Conservation (phyloP, 768 basidiomycete species). For the Tulasnella calospora region DNA sequence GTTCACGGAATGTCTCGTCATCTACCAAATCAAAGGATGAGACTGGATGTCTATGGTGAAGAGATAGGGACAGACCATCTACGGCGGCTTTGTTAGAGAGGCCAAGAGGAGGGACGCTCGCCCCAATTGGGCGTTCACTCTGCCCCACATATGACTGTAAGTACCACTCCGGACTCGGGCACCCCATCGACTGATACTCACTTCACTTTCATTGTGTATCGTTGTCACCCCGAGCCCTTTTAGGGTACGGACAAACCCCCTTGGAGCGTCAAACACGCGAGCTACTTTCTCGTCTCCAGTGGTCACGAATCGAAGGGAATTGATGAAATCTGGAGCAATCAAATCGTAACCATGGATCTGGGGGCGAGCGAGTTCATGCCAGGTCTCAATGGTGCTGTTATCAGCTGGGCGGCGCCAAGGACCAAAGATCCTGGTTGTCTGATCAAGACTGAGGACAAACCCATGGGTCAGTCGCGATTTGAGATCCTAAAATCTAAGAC, state of each 20-base stretch:
- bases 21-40: not conserved
- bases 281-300: constrained; percentile 96
- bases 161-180: not conserved
- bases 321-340: constrained; percentile 70
- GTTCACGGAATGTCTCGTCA: constrained; percentile 12
- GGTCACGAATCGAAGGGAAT: constrained; percentile 73
- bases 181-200: not conserved
- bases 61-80: constrained; percentile 47
- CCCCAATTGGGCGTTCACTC: constrained; percentile 64
- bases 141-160: constrained; percentile 32
- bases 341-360: constrained; percentile 97
- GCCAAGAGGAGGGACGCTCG: constrained; percentile 88
- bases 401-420: constrained; percentile 35
- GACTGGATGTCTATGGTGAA: not conserved
- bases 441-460: constrained; percentile 59
- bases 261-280: constrained; percentile 88
- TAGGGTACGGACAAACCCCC: constrained; percentile 65
- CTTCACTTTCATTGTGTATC: not conserved
- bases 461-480: not conserved
- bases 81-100: constrained; percentile 88
- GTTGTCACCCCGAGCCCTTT: constrained; percentile 32
- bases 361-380: constrained; percentile 88
- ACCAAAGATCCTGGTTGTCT: constrained; percentile 87
- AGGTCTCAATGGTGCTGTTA: constrained; percentile 38
- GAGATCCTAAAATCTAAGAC: constrained; percentile 28